These are phyloP conservation scores for Neonectria sp. DNA, from an alignment of 2,329 filamentous ascomycete genomes.

Conservation along the genomic window DNA sequence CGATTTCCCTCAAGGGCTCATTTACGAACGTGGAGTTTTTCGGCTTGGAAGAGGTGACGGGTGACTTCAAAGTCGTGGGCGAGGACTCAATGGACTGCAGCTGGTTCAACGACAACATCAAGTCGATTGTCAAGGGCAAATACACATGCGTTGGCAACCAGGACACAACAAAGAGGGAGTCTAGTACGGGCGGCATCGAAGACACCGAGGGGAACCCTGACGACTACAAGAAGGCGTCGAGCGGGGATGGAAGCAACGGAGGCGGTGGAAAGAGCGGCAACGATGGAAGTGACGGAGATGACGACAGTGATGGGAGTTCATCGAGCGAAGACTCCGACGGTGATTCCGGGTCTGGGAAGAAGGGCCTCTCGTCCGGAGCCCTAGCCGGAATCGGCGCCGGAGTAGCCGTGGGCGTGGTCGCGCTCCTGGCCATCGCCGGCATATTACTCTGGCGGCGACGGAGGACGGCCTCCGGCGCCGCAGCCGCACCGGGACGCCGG, in stretches of 20 bases:
- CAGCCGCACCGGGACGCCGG: conserved; percentile 7
- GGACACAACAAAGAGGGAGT: conserved; percentile 43
- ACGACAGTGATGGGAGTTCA: conserved; percentile 19
- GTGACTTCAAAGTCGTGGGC: conserved; percentile 46
- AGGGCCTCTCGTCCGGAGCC: conserved; percentile 44
- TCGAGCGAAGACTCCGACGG: conserved; percentile 7
- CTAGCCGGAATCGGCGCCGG: conserved; percentile 45
- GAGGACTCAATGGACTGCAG: conserved; percentile 49
- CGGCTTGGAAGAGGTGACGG: conserved; percentile 43
- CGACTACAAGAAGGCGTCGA: conserved; percentile 42
- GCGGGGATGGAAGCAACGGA: conserved; percentile 19
- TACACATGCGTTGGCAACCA: conserved; percentile 46
- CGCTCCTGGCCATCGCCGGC: conserved; percentile 21
- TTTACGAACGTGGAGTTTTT: conserved; percentile 49
- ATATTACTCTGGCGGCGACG: conserved; percentile 43
- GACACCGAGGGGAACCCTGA: conserved; percentile 45
- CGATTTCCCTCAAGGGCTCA: conserved; percentile 43
- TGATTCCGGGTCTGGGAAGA: conserved; percentile 20
- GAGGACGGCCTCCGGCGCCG: conserved; percentile 1
- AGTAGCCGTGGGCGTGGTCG: conserved; percentile 24
- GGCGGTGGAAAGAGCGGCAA: neutral
- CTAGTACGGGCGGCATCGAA: conserved; percentile 48
- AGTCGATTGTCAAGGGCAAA: conserved; percentile 45
- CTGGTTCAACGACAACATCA: conserved; percentile 49
- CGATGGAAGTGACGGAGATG: conserved; percentile 4